Base-by-base conservation (phyloP, 1,139 yeast species). In the Hyphopichia buzzinii region DNA sequence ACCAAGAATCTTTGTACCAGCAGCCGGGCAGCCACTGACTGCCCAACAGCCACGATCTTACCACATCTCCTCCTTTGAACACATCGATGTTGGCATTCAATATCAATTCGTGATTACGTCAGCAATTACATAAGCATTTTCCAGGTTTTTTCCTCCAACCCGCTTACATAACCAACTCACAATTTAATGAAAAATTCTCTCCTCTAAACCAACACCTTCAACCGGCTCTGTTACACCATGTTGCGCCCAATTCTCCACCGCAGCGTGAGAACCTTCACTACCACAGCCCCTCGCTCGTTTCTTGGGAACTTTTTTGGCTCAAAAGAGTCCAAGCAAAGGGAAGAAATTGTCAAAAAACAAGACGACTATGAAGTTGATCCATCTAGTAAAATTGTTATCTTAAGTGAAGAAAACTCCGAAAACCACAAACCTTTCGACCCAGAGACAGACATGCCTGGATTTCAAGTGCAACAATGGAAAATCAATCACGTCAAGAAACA, bases 151-250 rank as follows among this genome's bases (percentile, higher is more conserved):
- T n/a, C n/a, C n/a, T n/a, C n/a, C n/a, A n/a, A n/a, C n/a, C n/a
- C n/a, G n/a, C n/a, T n/a, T n/a, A n/a, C n/a, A n/a, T n/a, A n/a
- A n/a, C n/a, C n/a, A n/a, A n/a, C n/a, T n/a, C n/a, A n/a, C n/a
- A n/a, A n/a, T n/a, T n/a, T n/a, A n/a, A n/a, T n/a, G n/a, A n/a
- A n/a, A n/a, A n/a, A n/a, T n/a, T n/a, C n/a, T n/a, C n/a, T 73
- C 76, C 13, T 68, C 62, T 30, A 75, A 54, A 0, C 76, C 60
- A 39, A 61, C 66, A 30, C 66, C 75, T 40, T 61, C 61, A 3
- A 63, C 67, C 0, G 61, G 60, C 14, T 59, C 65, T 8, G 59
- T 57, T 21, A 58, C n/a, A n/a, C 6, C 23, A 19, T 19, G 23
- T 19, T 19, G 23, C 23, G 23, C 23, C 23, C 23, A 19, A 10